Base-by-base conservation (phyloP, 345 rosid species). In the Limnanthes douglasii region DNA sequence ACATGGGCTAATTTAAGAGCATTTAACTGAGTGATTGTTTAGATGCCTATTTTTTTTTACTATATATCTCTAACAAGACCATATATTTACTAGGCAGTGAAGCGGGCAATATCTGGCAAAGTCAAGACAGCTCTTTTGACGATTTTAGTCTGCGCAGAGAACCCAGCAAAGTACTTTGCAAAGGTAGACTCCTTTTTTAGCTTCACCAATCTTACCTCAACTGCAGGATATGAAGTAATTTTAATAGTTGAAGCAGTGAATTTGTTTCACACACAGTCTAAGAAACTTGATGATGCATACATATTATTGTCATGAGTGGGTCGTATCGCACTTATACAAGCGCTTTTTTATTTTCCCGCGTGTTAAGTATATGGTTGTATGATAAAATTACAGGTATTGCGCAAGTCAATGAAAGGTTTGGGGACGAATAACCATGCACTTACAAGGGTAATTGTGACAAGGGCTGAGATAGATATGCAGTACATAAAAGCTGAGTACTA, bases 391-490 rank as follows among this genome's bases (percentile, higher is more conserved):
- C 58, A 65, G 66, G 48, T 50, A 6, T 25, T 66, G 34, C 23
- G 62, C 13, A 58, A 44, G 55, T 68, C 84, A 18, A 74, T 78
- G 92, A 63, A 68, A 39, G 92, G 84, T 31, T 39, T 74, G 21
- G 84, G 92, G 10, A 78, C 92, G 0, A 23, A 78, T 24, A 78
- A 78, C 38, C 23, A 41, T 1, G 30, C 77, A 3, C 69, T 78
- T 4, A 59, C 59, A 38, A 66, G 84, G 46, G 61, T 78, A 31
- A 66, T 71, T 2, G 80, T 74, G 41, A 68, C 80, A 2, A 65
- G 84, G 58, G 57, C 84, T 30, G 80, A 74, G 69, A 56, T 78
- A 1, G 90, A 78, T 61, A 68, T 74, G 80, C 80, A 74, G 18
- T 64, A 73, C 27, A 66, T 74, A 42, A 73, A 73, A 45, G 72